Percentiles rank a stretch among this genome's conserved stretches.
Conservation (phyloP, 2,329 filamentous ascomycete species). For the Tothia fuscella region DNA sequence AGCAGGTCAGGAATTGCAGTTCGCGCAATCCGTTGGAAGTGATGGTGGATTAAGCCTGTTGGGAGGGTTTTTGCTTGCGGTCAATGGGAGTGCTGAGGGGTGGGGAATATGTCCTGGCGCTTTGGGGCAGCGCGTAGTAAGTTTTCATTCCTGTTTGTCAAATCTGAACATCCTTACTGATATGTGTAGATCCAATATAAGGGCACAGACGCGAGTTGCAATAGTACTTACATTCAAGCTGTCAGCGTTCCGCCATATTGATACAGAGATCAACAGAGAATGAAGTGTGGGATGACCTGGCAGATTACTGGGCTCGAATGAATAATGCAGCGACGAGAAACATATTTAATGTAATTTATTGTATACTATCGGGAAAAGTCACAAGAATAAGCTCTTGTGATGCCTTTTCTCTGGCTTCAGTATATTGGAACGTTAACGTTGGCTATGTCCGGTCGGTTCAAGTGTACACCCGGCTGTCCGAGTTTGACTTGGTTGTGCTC, state of each 20-base stretch:
- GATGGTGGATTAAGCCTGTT: slow-evolving; percentile 23
- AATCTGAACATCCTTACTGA: background rate
- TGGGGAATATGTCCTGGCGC: slow-evolving; percentile 28
- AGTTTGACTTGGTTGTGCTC: too few relatives aligned
- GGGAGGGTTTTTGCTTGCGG: slow-evolving; percentile 26
- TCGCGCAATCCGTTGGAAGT: slow-evolving; percentile 21
- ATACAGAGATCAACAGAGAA: background rate
- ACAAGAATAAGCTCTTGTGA: too few relatives aligned
- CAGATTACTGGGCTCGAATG: too few relatives aligned
- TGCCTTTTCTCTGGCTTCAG: too few relatives aligned
- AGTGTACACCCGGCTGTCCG: too few relatives aligned
- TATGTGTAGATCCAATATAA: slow-evolving; percentile 24
- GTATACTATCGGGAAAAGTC: too few relatives aligned
- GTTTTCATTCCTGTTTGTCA: slow-evolving; percentile 12
- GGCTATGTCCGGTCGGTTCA: too few relatives aligned
- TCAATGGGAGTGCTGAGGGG: slow-evolving; percentile 23
- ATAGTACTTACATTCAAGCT: slow-evolving; percentile 27
- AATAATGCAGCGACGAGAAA: too few relatives aligned
- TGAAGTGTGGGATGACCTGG: too few relatives aligned
- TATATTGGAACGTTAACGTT: too few relatives aligned
- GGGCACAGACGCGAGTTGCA: slow-evolving; percentile 23
- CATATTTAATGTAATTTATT: too few relatives aligned
- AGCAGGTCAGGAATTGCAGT: slow-evolving; percentile 20
- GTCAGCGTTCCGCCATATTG: slow-evolving; percentile 27
- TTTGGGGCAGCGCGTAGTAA: slow-evolving; percentile 22